Percentiles rank a stretch among this genome's conserved stretches.
These are phyloP conservation scores for Piedraia hortae DNA, from an alignment of 2,329 filamentous ascomycete genomes.

Conservation along the genomic window DNA sequence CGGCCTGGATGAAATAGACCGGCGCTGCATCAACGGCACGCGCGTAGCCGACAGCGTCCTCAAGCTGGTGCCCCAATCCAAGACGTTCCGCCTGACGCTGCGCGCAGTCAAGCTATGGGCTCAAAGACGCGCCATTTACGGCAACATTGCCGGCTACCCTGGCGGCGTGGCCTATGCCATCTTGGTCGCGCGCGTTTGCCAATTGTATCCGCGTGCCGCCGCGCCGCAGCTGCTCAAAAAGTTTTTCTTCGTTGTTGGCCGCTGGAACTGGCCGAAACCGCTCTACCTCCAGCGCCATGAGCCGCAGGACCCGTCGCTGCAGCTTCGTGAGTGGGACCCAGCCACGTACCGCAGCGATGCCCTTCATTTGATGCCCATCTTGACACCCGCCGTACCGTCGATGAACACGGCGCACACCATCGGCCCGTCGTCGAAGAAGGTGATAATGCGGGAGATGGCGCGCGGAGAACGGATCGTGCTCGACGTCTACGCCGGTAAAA, in stretches of 20 bases:
- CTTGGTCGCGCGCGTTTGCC: conserved; percentile 83
- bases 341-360: conserved; percentile 57
- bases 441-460: conserved; percentile 61
- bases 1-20: conserved; percentile 61
- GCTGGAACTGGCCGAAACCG: conserved; percentile 88
- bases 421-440: conserved; percentile 53
- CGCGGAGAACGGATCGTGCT: conserved; percentile 52
- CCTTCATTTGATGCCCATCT: conserved; percentile 88
- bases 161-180: conserved; percentile 96
- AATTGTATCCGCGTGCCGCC: conserved; percentile 80
- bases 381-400: conserved; percentile 87
- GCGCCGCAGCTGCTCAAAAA: conserved; percentile 72
- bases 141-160: conserved; percentile 87
- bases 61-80: conserved; percentile 61
- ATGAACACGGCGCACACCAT: conserved; percentile 97
- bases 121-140: conserved; percentile 71
- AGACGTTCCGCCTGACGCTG: conserved; percentile 67
- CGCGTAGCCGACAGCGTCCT: conserved; percentile 86
- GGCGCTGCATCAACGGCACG: conserved; percentile 78
- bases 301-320: conserved; percentile 47
- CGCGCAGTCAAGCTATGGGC: conserved; percentile 94
- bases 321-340: conserved; percentile 83
- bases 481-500: conserved; percentile 49
- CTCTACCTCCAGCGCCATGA: conserved; percentile 73
- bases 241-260: conserved; percentile 76